Percentiles rank a stretch among this genome's conserved stretches.
Evolutionary conservation across 2,329 filamentous ascomycete species (phyloP).

Genomic region (Cylindrodendrum hubeiense): DNA sequence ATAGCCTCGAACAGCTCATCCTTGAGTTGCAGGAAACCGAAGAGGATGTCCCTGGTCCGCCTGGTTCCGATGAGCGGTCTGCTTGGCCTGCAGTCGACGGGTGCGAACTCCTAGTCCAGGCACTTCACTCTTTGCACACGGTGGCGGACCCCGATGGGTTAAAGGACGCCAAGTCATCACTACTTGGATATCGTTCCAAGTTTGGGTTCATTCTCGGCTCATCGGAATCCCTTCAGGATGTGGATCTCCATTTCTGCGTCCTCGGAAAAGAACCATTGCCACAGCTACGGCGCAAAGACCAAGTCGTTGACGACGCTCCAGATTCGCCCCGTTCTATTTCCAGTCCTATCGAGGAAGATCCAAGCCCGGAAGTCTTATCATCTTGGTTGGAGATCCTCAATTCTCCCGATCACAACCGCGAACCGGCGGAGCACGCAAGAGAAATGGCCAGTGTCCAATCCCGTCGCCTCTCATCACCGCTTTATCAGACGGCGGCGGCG

Average conservation of each 20-base stretch:
- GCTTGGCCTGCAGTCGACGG: slow-evolving; percentile 38
- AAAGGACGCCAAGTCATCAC: slow-evolving; percentile 32
- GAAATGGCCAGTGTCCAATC: slow-evolving; percentile 40
- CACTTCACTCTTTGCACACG: slow-evolving; percentile 27
- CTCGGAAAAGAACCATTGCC: slow-evolving; percentile 34
- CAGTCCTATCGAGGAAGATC: slow-evolving; percentile 17
- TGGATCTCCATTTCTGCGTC: slow-evolving; percentile 36
- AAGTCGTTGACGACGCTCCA: slow-evolving; percentile 10
- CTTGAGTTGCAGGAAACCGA: slow-evolving; percentile 30
- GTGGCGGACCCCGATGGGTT: slow-evolving; percentile 36
- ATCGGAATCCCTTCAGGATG: slow-evolving; percentile 40
- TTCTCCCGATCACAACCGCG: slow-evolving; percentile 36
- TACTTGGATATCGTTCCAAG: slow-evolving; percentile 38
- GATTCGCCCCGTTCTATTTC: neutral
- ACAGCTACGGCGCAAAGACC: slow-evolving; percentile 24
- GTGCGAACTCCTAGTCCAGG: slow-evolving; percentile 35
- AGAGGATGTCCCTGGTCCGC: neutral
- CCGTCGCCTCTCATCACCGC: slow-evolving; percentile 37
- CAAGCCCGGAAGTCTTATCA: slow-evolving; percentile 32
- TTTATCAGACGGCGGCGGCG: slow-evolving; percentile 44
- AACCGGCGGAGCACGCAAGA: slow-evolving; percentile 44
- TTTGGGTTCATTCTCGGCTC: slow-evolving; percentile 40
- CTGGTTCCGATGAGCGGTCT: neutral
- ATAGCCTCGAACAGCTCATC: slow-evolving; percentile 41
- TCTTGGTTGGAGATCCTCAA: slow-evolving; percentile 40